phyloP scores from a whole-genome alignment of 2,329 filamentous ascomycete genomes.

The Didymella lethalis region DNA sequence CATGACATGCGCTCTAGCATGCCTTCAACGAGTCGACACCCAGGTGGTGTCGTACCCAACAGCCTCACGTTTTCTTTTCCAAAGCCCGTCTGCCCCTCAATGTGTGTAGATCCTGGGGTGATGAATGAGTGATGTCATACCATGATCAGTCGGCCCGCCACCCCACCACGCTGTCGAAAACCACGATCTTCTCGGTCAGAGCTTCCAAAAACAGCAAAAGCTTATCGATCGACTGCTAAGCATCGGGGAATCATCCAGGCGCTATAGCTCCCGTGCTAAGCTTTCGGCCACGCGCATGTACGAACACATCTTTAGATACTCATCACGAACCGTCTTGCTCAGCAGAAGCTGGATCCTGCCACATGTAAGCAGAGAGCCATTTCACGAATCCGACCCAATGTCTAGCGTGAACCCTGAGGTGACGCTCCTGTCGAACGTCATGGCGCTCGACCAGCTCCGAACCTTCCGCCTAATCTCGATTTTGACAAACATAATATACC shows the following conservation, averaged over 20 bases:
- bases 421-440: slow-evolving; percentile 4
- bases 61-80: background rate
- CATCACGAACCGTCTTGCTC: background rate
- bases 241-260: slow-evolving; percentile 1
- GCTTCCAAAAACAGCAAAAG: slow-evolving; percentile 14
- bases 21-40: slow-evolving; percentile 11
- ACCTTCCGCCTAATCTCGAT: background rate
- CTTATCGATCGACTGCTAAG: slow-evolving; percentile 16
- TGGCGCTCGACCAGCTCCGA: slow-evolving; percentile 10
- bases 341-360: background rate
- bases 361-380: background rate
- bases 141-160: slow-evolving; percentile 7
- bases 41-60: slow-evolving; percentile 12
- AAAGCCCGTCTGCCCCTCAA: slow-evolving; percentile 11
- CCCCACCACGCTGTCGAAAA: slow-evolving; percentile 6
- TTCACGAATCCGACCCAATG: too few relatives aligned
- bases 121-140: slow-evolving; percentile 18
- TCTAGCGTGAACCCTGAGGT: slow-evolving; percentile 1
- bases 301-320: background rate
- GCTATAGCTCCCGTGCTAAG: slow-evolving; percentile 12
- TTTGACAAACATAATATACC: background rate
- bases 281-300: background rate
- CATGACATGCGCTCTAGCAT: slow-evolving; percentile 13
- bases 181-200: slow-evolving; percentile 11
- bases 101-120: slow-evolving; percentile 4